A percentile compares a stretch with the other conserved stretches of the same genome.
Evolutionary conservation across 2,329 filamentous ascomycete genomes (phyloP).

Genomic region (Aspergillus quadrilineatus): DNA sequence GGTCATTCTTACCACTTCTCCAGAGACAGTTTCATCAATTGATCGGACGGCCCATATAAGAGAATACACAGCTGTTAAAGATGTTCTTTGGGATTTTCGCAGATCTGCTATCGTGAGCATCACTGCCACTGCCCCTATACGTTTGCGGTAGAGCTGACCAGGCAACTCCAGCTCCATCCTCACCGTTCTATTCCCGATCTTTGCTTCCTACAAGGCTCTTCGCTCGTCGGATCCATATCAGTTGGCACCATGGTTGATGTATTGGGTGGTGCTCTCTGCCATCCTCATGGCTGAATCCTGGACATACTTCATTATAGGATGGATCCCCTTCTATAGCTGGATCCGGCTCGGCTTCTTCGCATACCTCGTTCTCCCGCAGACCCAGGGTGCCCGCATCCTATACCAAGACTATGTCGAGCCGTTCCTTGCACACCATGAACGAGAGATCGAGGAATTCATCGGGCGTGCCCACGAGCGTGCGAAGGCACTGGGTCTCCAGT

Average conservation of each 20-base stretch:
- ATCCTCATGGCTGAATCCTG: conserved; percentile 81
- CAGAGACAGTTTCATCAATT: background rate
- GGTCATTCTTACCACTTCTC: background rate
- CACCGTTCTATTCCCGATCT: conserved; percentile 91
- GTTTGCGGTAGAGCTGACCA: background rate
- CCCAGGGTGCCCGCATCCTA: conserved; percentile 83
- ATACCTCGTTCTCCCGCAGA: conserved; percentile 95
- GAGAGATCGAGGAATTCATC: conserved; percentile 87
- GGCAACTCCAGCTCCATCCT: conserved; percentile 67
- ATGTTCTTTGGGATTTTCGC: conserved; percentile 82
- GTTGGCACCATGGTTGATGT: conserved; percentile 97
- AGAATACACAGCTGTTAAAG: conserved; percentile 22
- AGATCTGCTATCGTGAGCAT: conserved; percentile 72
- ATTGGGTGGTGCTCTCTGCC: conserved; percentile 90
- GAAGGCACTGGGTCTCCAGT: conserved; percentile 72
- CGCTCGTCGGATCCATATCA: conserved; percentile 86
- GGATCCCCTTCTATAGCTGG: conserved; percentile 93
- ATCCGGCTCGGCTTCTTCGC: conserved; percentile 81
- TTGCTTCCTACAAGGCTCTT: conserved; percentile 96
- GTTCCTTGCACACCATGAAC: conserved; percentile 82
- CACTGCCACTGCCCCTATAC: background rate
- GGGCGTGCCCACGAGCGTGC: conserved; percentile 74
- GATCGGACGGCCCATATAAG: background rate
- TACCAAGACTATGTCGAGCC: conserved; percentile 86
- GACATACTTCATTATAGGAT: conserved; percentile 80